Evolutionary conservation across 2,329 filamentous ascomycete species (phyloP), one percentile per base, ranked within the genome.

Genomic region (Fusarium sp.): DNA sequence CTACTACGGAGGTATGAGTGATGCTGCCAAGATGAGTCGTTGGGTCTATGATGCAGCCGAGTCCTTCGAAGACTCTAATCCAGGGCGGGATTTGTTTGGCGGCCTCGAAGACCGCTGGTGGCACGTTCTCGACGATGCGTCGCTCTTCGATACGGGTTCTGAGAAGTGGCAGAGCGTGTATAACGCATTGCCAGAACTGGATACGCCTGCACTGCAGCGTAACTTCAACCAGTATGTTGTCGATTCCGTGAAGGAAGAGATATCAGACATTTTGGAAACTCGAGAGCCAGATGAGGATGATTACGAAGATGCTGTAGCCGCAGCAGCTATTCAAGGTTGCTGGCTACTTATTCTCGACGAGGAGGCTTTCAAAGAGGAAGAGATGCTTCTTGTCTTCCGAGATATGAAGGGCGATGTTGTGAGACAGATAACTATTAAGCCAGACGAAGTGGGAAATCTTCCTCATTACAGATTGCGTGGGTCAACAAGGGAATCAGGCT

Each of bases 361-460:
- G 17, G 30, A 37, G 23, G 2, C 53, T 1, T 25, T 51, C 11
- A 6, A 4, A 2, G 23, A 51, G 1, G 44, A 39, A 2, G 23
- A 60, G 7, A 3, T 33, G 0, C 44, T 60, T 25, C 27, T 59
- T 0, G 23, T 59, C 3, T 51, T 50, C 8, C 15, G 33, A 0
- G 56, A 58, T 6, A 32, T 37, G 3, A 49, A n/a, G 7, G 56
- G 53, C 0, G 49, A 58, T 13, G 6, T 58, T 2, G 14, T 44
- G 1, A 22, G 37, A 4, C 53, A 58, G 11, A 3, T 37, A 1
- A 7, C 30, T 8, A 7, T 44, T 3, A 6, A 1, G 1, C 19
- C 17, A 10, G 23, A n/a, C 1, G 17, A 19, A 0, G 0, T 44
- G 1, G 6, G 11, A 4, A 6, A 39, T 2, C n/a, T 60, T 10